phyloP scores from a whole-genome alignment of 2,329 filamentous ascomycete genomes.

The Biscogniauxia sp. region DNA sequence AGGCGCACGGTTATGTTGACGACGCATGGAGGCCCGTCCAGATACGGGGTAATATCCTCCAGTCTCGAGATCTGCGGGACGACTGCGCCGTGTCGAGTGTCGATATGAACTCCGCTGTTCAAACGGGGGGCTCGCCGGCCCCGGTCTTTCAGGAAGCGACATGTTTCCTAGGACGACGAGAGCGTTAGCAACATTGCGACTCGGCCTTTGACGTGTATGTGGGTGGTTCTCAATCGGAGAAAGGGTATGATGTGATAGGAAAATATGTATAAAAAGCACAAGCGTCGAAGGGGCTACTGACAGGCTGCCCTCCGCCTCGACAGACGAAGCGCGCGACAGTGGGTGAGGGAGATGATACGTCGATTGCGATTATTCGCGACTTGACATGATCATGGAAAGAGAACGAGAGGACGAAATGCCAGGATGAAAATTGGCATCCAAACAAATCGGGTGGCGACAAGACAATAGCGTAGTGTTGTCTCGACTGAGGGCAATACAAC shows the following conservation, averaged over 20 bases:
- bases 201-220: background rate
- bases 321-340: background rate
- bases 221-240: background rate
- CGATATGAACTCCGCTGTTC: slow-evolving; percentile 65
- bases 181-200: slow-evolving; percentile 14
- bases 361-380: background rate
- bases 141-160: slow-evolving; percentile 65
- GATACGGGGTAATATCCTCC: slow-evolving; percentile 49
- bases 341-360: background rate
- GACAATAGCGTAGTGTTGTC: background rate
- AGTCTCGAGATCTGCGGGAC: slow-evolving; percentile 69
- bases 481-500: background rate
- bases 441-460: background rate
- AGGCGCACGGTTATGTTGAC: slow-evolving; percentile 52
- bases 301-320: slow-evolving; percentile 7
- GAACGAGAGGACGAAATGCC: background rate
- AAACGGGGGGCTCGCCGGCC: slow-evolving; percentile 54
- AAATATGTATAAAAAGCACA: background rate
- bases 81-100: slow-evolving; percentile 64
- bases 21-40: slow-evolving; percentile 34
- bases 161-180: slow-evolving; percentile 43
- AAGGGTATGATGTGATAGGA: slow-evolving; percentile 10
- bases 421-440: background rate
- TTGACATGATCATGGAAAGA: background rate
- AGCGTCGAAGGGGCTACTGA: background rate